Conservation (phyloP, 2,329 filamentous ascomycete genomes). For the Calonectria naviculata region DNA sequence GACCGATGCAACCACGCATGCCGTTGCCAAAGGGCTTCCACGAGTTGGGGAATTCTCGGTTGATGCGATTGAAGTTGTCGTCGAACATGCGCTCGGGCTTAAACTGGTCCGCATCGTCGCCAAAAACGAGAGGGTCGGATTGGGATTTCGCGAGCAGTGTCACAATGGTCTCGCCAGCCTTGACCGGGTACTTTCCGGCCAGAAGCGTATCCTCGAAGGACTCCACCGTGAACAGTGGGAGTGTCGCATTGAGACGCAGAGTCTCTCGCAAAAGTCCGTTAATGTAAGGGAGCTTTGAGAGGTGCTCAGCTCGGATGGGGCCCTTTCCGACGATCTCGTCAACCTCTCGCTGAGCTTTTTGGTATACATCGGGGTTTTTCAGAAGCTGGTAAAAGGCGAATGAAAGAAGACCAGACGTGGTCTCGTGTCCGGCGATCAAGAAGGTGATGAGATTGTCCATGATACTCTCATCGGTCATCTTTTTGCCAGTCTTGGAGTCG, state of each 20-base stretch:
- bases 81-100: slow-evolving; percentile 78
- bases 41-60: slow-evolving; percentile 68
- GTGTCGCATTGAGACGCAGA: slow-evolving; percentile 69
- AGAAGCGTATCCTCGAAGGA: slow-evolving; percentile 64
- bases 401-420: slow-evolving; percentile 73
- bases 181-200: slow-evolving; percentile 69
- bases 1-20: slow-evolving; percentile 75
- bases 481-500: slow-evolving; percentile 74
- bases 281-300: slow-evolving; percentile 73
- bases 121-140: slow-evolving; percentile 71
- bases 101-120: slow-evolving; percentile 73
- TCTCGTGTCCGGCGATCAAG: slow-evolving; percentile 77
- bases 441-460: slow-evolving; percentile 79
- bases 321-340: slow-evolving; percentile 70
- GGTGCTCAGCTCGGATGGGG: slow-evolving; percentile 67
- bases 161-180: slow-evolving; percentile 59
- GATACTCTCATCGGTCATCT: slow-evolving; percentile 71
- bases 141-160: slow-evolving; percentile 66
- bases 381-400: slow-evolving; percentile 74
- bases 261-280: slow-evolving; percentile 73
- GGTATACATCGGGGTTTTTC: slow-evolving; percentile 68
- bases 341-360: slow-evolving; percentile 73
- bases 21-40: slow-evolving; percentile 83
- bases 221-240: slow-evolving; percentile 65
- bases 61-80: slow-evolving; percentile 70